These are phyloP conservation scores for Pichia terricola DNA, from an alignment of 1,139 yeast species.

Conservation along the genomic window DNA sequence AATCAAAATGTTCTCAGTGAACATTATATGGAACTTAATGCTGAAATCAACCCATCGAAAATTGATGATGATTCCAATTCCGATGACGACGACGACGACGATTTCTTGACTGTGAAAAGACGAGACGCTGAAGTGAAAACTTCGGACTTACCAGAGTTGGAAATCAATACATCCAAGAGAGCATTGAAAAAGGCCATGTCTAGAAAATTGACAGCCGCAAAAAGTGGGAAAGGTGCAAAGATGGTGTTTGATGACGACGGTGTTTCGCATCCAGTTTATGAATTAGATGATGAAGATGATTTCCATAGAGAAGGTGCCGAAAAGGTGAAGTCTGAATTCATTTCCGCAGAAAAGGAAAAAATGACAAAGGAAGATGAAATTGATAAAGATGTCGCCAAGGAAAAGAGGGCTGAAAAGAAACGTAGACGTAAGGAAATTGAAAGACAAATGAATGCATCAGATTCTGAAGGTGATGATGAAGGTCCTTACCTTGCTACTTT, in stretches of 20 bases:
- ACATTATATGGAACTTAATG: constrained; percentile 68
- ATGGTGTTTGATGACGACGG: constrained; percentile 92
- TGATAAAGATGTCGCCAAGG: constrained; percentile 76
- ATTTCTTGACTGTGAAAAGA: constrained; percentile 73
- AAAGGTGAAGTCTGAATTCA: constrained; percentile 48
- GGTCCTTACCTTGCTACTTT: constrained; percentile 17
- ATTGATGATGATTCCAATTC: constrained; percentile 31
- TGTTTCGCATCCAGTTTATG: constrained; percentile 79
- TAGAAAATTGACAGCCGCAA: constrained; percentile 63
- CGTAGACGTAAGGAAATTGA: constrained; percentile 78
- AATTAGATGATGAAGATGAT: constrained; percentile 82
- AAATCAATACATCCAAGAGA: constrained; percentile 68
- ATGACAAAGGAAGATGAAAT: constrained; percentile 67
- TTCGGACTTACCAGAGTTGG: constrained; percentile 52
- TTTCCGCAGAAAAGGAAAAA: constrained; percentile 51
- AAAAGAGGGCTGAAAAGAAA: constrained; percentile 81
- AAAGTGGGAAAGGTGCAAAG: constrained; percentile 56
- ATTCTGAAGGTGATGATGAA: constrained; percentile 27
- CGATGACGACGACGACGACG: constrained; percentile 55
- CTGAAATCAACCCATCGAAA: constrained; percentile 27
- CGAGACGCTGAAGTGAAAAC: constrained; percentile 61
- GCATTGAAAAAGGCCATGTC: constrained; percentile 83
- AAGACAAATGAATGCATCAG: constrained; percentile 40
- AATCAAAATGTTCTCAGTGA: constrained; percentile 90
- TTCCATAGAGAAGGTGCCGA: constrained; percentile 75